phyloP scores from a whole-genome alignment of 371 early-diverging fungal genomes.

The Mortierella sp. region DNA sequence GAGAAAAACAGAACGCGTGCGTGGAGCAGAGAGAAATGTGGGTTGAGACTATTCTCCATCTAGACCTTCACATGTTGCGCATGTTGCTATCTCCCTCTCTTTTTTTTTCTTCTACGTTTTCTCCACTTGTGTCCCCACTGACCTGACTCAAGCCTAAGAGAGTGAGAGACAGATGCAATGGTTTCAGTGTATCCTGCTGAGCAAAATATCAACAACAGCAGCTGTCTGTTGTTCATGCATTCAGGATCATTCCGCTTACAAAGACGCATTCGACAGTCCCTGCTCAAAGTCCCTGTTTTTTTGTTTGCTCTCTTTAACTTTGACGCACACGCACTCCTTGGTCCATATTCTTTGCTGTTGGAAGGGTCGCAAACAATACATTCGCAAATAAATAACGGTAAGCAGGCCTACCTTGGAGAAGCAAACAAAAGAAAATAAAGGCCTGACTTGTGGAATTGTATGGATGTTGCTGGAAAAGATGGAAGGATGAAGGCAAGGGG shows the following conservation, averaged over 20 bases:
- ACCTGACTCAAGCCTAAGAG: background rate
- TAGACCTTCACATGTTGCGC: slow-evolving; percentile 8
- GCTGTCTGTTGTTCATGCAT: background rate
- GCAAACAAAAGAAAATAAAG: background rate
- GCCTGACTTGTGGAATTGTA: slow-evolving; percentile 3
- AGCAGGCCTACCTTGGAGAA: background rate
- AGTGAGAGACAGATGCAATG: background rate
- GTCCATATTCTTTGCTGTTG: background rate
- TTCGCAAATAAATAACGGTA: background rate
- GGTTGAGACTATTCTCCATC: background rate
- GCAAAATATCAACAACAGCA: background rate
- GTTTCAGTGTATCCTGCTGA: background rate
- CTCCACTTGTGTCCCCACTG: background rate
- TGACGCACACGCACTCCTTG: background rate
- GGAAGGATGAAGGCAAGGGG: background rate
- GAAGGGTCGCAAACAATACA: background rate
- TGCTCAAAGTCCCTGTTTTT: background rate
- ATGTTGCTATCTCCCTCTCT: background rate
- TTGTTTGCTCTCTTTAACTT: background rate
- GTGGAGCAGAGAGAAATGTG: background rate
- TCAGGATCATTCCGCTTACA: background rate
- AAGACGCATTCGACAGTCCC: background rate
- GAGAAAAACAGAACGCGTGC: background rate
- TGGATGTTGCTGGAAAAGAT: background rate
- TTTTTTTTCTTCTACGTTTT: background rate